Evolutionary conservation across 129 eudicot genomes (phyloP).

Genomic region (Centaurea solstitialis): DNA sequence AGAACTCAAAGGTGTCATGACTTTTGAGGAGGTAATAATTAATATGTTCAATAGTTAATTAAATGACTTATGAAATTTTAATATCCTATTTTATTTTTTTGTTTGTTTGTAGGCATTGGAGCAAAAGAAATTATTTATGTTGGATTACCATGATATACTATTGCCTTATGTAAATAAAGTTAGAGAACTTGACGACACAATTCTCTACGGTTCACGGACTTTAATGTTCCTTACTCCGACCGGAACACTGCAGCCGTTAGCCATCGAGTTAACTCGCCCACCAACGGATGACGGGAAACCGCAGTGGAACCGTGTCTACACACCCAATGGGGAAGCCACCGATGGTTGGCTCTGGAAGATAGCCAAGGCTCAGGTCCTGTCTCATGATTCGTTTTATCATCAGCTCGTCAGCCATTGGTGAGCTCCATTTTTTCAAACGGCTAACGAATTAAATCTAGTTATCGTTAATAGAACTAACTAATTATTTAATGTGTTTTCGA

Average conservation of each 20-base stretch:
- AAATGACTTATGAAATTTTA: too few species aligned
- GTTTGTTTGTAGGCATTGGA: slow-evolving; percentile 49
- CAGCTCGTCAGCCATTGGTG: slow-evolving; percentile 48
- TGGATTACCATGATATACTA: slow-evolving; percentile 67
- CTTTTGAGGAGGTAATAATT: slow-evolving; percentile 45
- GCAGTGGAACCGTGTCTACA: slow-evolving; percentile 60
- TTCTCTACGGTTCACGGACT: slow-evolving; percentile 67
- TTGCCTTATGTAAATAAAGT: slow-evolving; percentile 69
- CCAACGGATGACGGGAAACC: slow-evolving; percentile 48
- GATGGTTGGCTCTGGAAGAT: slow-evolving; percentile 73
- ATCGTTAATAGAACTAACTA: too few species aligned
- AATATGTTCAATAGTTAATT: too few species aligned
- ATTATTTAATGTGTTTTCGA: too few species aligned
- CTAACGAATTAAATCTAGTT: too few species aligned
- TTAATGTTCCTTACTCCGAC: slow-evolving; percentile 32
- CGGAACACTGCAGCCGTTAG: slow-evolving; percentile 61
- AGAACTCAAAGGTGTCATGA: slow-evolving; percentile 45
- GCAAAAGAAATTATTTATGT: slow-evolving; percentile 55
- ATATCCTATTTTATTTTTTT: too few species aligned
- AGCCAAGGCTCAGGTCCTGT: slow-evolving; percentile 68
- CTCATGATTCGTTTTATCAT: slow-evolving; percentile 68
- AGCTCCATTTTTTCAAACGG: background rate
- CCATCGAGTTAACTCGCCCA: slow-evolving; percentile 75
- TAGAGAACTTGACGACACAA: slow-evolving; percentile 47
- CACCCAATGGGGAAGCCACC: slow-evolving; percentile 52